These are phyloP conservation scores for Flaveria ramosissima DNA, from an alignment of 129 eudicot genomes.

Conservation along the genomic window DNA sequence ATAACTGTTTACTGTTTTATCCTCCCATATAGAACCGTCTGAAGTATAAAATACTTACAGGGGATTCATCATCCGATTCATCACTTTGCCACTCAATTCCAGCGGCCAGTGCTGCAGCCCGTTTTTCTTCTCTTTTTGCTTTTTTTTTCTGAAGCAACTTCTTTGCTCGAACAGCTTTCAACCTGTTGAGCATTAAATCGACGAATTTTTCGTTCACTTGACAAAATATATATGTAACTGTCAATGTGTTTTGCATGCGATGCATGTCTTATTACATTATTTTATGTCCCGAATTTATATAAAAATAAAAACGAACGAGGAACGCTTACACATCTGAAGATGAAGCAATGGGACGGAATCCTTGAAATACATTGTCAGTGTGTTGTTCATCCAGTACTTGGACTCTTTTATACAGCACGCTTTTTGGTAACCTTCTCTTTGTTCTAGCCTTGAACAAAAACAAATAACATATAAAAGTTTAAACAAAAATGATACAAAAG, in stretches of 20 bases:
- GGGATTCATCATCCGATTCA: conserved; percentile 71
- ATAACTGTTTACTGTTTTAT: neutral
- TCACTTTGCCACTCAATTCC: conserved; percentile 89
- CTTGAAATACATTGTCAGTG: conserved; percentile 55
- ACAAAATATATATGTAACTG: neutral
- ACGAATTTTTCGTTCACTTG: neutral
- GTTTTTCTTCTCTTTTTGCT: conserved; percentile 53
- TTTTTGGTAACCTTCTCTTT: conserved; percentile 59
- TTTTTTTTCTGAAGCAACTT: conserved; percentile 58
- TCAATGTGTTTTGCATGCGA: neutral
- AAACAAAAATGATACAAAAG: neutral
- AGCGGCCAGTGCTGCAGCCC: conserved; percentile 81
- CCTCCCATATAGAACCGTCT: neutral
- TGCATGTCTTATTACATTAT: neutral
- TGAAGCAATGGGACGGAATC: conserved; percentile 73
- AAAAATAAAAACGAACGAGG: neutral
- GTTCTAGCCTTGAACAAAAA: conserved; percentile 39
- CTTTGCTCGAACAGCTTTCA: conserved; percentile 80
- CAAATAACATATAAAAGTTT: neutral
- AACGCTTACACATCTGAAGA: conserved; percentile 68
- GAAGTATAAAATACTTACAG: conserved; percentile 44
- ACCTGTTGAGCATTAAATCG: conserved; percentile 42
- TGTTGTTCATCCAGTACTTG: conserved; percentile 58
- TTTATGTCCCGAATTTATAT: neutral
- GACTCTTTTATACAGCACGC: conserved; percentile 59